Evolutionary conservation across 441 rosid genomes (phyloP), one percentile per base, ranked within the genome.

Genomic region (Populus hybrid): DNA sequence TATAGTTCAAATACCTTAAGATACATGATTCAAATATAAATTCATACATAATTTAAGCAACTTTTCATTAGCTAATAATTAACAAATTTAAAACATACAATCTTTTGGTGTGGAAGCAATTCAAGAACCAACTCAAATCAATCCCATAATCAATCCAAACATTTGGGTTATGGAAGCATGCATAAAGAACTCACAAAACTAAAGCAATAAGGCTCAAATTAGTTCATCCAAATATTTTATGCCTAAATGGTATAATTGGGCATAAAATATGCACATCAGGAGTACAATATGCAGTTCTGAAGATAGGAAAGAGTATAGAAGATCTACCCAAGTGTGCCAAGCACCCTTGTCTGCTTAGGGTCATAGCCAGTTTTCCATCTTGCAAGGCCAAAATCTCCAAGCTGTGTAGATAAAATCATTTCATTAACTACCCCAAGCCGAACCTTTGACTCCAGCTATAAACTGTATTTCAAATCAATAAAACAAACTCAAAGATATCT

Each of bases 381-480:
- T 2, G 91, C 94, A 64, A 90, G 87, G 50, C 92, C 94, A 82
- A 90, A 88, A 86, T 90, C 94, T 70, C 94, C 90, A 66, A 90
- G 83, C 90, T 86, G 86, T 66, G 57, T 2, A 71, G 24, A 34
- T 24, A 30, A 35, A 35, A 72, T 61, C 64, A 73, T 40, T 26
- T 11, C n/a, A 75, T 81, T 67, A 79, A 71, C 21, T 69, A 26
- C n/a, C 24, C 32, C 34, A 36, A n/a, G 9, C 10, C 32, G 14
- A 67, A 30, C 28, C 38, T 21, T 24, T 35, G 10, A 57, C 50
- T n/a, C 66, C 16, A 46, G 19, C n/a, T 64, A 21, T 38, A 70
- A 12, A 50, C 40, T 35, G 16, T 19, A 34, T 32, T 57, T 10
- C 23, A 24, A 65, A 9, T 5, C 18, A 70, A 70, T 40, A 70